Percentiles rank a stretch among this genome's conserved stretches.
Conservation (phyloP, 495 filamentous ascomycete genomes). For the Aspergillus egyptiacus region DNA sequence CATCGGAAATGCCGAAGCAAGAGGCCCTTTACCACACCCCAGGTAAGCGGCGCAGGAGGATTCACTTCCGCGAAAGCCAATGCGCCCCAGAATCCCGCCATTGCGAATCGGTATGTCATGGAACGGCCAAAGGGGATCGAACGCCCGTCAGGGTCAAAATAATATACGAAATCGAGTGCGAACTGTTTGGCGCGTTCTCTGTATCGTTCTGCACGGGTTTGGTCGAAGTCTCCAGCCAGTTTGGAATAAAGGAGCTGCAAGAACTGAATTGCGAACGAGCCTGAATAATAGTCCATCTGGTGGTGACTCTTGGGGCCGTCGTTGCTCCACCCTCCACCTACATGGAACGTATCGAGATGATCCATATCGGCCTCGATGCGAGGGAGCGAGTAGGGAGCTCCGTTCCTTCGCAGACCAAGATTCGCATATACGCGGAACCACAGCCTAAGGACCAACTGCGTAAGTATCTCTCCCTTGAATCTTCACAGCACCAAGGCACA, state of each 20-base stretch:
- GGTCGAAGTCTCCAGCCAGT: constrained; percentile 62
- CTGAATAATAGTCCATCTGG: constrained; percentile 81
- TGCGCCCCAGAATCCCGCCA: constrained; percentile 77
- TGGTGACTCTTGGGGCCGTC: constrained; percentile 71
- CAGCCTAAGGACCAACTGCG: constrained; percentile 27
- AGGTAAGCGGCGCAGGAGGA: constrained; percentile 61
- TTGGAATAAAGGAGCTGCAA: constrained; percentile 72
- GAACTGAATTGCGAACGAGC: constrained; percentile 74
- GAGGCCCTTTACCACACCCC: constrained; percentile 73
- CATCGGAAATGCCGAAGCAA: constrained; percentile 67
- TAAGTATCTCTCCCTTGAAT: neutral
- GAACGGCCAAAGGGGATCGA: constrained; percentile 71
- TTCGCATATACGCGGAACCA: constrained; percentile 84
- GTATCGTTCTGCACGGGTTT: constrained; percentile 62
- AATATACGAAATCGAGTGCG: constrained; percentile 66
- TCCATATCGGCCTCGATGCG: constrained; percentile 67
- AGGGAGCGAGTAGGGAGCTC: constrained; percentile 57
- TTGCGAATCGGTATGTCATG: constrained; percentile 74
- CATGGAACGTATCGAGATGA: constrained; percentile 73
- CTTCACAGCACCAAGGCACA: neutral
- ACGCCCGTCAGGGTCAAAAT: constrained; percentile 59
- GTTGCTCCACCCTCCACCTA: constrained; percentile 73
- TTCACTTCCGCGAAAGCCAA: constrained; percentile 69
- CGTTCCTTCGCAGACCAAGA: constrained; percentile 65
- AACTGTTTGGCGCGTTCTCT: constrained; percentile 57